Percentiles rank a stretch among this genome's conserved stretches.
phyloP scores from a whole-genome alignment of 2,329 filamentous ascomycete species.

The Alternaria incomplexa region DNA sequence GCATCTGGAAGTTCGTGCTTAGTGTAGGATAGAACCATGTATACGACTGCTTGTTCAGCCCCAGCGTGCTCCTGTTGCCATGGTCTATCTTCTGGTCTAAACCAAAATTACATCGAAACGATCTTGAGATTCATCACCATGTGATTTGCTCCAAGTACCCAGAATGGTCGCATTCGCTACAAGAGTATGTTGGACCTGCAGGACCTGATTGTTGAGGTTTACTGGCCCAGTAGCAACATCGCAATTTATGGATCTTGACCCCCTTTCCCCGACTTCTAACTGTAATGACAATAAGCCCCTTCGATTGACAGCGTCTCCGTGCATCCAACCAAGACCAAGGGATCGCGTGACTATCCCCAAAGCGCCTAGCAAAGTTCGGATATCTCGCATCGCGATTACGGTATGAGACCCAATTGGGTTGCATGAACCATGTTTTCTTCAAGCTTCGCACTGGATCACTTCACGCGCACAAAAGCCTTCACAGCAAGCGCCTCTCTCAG shows the following conservation, averaged over 20 bases:
- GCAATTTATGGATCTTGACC: neutral
- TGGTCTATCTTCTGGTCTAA: neutral
- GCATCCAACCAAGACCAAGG: neutral
- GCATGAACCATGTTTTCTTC: neutral
- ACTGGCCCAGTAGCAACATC: neutral
- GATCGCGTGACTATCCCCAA: neutral
- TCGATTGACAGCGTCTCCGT: neutral
- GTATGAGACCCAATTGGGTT: neutral
- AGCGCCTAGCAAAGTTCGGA: neutral
- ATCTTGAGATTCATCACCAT: neutral
- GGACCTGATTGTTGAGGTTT: neutral
- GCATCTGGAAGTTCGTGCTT: neutral
- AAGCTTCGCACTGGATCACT: neutral
- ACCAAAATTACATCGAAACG: neutral
- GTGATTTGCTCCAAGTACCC: neutral
- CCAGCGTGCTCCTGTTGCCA: neutral
- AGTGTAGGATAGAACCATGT: conserved; percentile 1
- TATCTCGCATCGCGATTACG: neutral
- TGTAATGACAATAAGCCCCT: neutral
- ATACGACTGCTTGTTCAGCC: neutral
- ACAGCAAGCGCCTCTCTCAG: neutral
- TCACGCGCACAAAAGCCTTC: neutral
- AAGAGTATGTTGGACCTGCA: neutral
- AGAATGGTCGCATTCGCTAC: neutral
- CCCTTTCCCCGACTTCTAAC: neutral